phyloP scores from a whole-genome alignment of 2,329 filamentous ascomycete species.

The Elsinoe arachidis region DNA sequence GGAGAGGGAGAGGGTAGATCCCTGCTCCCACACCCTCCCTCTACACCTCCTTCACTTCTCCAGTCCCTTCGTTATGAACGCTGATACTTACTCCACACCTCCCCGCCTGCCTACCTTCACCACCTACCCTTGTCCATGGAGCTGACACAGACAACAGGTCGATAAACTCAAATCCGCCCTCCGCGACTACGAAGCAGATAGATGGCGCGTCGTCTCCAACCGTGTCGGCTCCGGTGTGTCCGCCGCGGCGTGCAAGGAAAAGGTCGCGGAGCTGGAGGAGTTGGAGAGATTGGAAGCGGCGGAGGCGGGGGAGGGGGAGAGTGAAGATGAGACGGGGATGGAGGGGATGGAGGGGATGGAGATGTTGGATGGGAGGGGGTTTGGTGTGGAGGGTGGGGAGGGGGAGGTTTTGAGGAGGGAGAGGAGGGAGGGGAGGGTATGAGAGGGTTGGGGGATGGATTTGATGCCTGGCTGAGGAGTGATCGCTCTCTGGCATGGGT shows the following conservation, averaged over 20 bases:
- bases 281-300: slow-evolving; percentile 16
- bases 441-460: too few relatives aligned
- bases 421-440: too few relatives aligned
- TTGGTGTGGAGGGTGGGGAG: neutral
- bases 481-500: too few relatives aligned
- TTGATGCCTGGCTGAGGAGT: too few relatives aligned
- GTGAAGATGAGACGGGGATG: neutral
- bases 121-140: neutral
- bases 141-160: slow-evolving; percentile 44
- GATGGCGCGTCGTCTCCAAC: slow-evolving; percentile 84
- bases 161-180: slow-evolving; percentile 67
- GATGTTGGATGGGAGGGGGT: neutral
- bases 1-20: too few relatives aligned
- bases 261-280: slow-evolving; percentile 53
- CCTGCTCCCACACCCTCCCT: neutral
- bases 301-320: neutral
- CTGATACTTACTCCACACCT: too few relatives aligned
- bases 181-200: slow-evolving; percentile 81
- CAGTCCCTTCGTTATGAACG: too few relatives aligned
- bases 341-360: neutral
- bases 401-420: too few relatives aligned
- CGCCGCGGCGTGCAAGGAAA: slow-evolving; percentile 76
- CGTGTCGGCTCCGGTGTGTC: slow-evolving; percentile 89
- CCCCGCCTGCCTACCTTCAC: neutral
- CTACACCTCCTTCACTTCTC: too few relatives aligned